Evolutionary conservation across 768 basidiomycete species (phyloP), one percentile per base, ranked within the genome.

Genomic region (Paxillus ammoniavirescens): DNA sequence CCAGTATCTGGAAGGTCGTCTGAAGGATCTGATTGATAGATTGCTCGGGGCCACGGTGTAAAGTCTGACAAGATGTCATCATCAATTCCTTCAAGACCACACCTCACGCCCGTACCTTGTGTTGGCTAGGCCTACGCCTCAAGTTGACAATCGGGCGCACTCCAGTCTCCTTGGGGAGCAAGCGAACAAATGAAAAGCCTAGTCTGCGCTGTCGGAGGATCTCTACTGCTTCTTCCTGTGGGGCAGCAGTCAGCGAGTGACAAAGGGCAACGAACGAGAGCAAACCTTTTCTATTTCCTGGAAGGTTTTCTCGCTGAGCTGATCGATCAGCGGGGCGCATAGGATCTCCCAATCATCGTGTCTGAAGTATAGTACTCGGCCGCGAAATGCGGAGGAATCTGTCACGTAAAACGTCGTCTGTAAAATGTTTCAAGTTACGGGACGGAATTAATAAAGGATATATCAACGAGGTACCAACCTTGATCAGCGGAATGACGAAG

Each of bases 371-470:
- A 98, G 73, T 1, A 95, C 79, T 42, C 83, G 82, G 55, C 94
- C 89, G 38, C 87, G 79, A 62, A 86, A 92, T 7, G 87, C 89
- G 17, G 89, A 86, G 0, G 95, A 92, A 58, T 98, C 91, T 0
- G 97, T 98, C 42, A 93, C 78, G 69, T 98, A 98, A 72, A 97
- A 99, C 0, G 87, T 86, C 3, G 92, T 92, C 95, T 98, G 58
- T 44, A 2, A 21, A 23, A 8, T 31, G 42, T 36, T 45, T 49
- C 43, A 43, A 13, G 37, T 36, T 9, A 18, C 23, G 6, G 3
- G 4, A 18, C 15, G 8, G n/a, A n/a, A 28, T 13, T n/a, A 46
- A 23, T 3, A 2, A n/a, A 13, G 21, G 5, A 37, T 5, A 14
- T n/a, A 37, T 41, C 18, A 41, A 36, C 31, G 9, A 41, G 17